A percentile compares a stretch with the other conserved stretches of the same genome.
Evolutionary conservation across 2,329 filamentous ascomycete genomes (phyloP).

Genomic region (Helotiales sp.): DNA sequence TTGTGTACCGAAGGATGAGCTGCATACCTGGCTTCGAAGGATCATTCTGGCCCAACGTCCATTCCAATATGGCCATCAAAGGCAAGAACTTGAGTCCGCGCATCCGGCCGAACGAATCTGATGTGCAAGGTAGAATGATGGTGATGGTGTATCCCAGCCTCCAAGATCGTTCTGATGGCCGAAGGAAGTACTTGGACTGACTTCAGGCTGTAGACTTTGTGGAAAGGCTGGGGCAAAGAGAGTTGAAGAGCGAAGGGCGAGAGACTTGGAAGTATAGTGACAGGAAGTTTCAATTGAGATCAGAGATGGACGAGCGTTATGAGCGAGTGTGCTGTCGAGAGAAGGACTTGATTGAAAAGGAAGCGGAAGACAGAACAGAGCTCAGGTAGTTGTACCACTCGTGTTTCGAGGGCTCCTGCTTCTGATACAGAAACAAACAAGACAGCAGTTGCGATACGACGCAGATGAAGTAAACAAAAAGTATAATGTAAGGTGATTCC

Average conservation of each 20-base stretch:
- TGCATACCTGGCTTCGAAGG: conserved; percentile 29
- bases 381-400: not conserved
- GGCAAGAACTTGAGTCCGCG: conserved; percentile 19
- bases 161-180: not conserved
- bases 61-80: conserved; percentile 22
- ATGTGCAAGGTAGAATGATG: not conserved
- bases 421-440: not conserved
- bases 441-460: not conserved
- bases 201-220: not conserved
- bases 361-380: not conserved
- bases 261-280: conserved; percentile 20
- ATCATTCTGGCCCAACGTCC: conserved; percentile 23
- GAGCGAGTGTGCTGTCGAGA: conserved; percentile 9
- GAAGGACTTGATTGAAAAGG: not conserved
- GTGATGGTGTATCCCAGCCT: not conserved
- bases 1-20: not conserved
- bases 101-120: conserved; percentile 20
- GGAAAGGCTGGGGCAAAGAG: not conserved
- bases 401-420: not conserved
- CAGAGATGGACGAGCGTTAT: not conserved
- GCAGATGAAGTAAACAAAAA: no score
- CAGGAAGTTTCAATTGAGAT: conserved; percentile 21
- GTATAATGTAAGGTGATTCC: not conserved
- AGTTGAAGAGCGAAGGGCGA: conserved; percentile 9
- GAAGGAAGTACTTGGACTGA: not conserved